Conservation (phyloP, 2,329 filamentous ascomycete genomes). For the Intubia oerlemansii region DNA sequence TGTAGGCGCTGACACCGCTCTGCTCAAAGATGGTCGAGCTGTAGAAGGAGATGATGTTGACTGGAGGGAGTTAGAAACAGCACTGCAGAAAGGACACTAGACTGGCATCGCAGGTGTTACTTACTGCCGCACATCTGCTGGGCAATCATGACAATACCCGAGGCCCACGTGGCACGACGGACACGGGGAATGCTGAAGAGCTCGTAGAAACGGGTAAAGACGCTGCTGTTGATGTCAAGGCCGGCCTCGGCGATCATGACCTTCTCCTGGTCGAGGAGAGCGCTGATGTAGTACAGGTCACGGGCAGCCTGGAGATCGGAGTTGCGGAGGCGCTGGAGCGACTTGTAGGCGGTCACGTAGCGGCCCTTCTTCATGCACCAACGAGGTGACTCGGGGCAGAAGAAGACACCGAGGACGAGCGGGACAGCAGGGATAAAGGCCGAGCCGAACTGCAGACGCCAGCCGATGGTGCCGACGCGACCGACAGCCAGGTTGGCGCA, state of each 20-base stretch:
- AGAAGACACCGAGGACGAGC: conserved; percentile 36
- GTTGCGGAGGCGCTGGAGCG: conserved; percentile 29
- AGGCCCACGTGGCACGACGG: conserved; percentile 52
- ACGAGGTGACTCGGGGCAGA: conserved; percentile 44
- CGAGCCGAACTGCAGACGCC: conserved; percentile 42
- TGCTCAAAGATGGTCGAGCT: conserved; percentile 39
- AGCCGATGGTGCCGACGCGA: conserved; percentile 33
- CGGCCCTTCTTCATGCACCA: conserved; percentile 47
- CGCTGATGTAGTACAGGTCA: conserved; percentile 42
- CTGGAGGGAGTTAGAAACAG: too few relatives aligned
- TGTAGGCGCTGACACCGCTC: conserved; percentile 30
- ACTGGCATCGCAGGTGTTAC: too few relatives aligned
- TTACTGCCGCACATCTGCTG: conserved; percentile 43
- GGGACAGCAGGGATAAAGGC: conserved; percentile 39
- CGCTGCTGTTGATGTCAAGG: conserved; percentile 23
- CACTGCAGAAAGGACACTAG: too few relatives aligned
- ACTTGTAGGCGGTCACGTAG: conserved; percentile 36
- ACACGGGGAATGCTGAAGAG: conserved; percentile 49
- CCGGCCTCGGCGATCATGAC: conserved; percentile 16
- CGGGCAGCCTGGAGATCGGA: conserved; percentile 34
- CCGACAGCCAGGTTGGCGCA: conserved; percentile 43
- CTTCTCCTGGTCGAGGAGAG: conserved; percentile 39
- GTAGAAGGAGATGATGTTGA: conserved; percentile 64
- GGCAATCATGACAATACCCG: conserved; percentile 61
- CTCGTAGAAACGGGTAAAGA: conserved; percentile 39